Percentiles rank a stretch among this genome's conserved stretches.
Evolutionary conservation across 345 rosid genomes (phyloP).

Genomic region (Excoecaria cochinchinensis): DNA sequence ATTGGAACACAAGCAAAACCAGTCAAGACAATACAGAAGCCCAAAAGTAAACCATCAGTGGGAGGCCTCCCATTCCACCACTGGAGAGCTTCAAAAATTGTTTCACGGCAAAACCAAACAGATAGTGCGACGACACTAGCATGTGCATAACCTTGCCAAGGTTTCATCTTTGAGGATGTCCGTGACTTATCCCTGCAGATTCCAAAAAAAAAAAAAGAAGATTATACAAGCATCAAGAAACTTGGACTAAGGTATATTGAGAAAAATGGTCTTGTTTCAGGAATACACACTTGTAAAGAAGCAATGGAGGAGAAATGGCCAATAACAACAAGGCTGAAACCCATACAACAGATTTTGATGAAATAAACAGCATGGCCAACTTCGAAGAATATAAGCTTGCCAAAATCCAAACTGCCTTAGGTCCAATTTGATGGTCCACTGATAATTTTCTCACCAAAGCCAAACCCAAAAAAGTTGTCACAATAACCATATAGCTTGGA

Average conservation of each 20-base stretch:
- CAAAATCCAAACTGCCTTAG: slow-evolving; percentile 87
- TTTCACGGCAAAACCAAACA: slow-evolving; percentile 95
- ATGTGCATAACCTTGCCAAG: slow-evolving; percentile 96
- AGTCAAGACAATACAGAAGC: slow-evolving; percentile 72
- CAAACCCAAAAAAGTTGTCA: slow-evolving; percentile 81
- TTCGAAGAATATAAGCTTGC: slow-evolving; percentile 90
- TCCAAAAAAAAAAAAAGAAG: slow-evolving; percentile 24
- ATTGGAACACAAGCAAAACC: slow-evolving; percentile 93
- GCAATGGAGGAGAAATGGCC: slow-evolving; percentile 88
- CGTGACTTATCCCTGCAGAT: slow-evolving; percentile 74
- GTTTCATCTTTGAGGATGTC: slow-evolving; percentile 85
- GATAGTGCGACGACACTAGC: slow-evolving; percentile 76
- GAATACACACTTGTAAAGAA: slow-evolving; percentile 76
- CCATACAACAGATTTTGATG: slow-evolving; percentile 87
- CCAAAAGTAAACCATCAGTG: slow-evolving; percentile 91
- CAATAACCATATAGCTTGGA: slow-evolving; percentile 94
- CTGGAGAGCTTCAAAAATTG: slow-evolving; percentile 91
- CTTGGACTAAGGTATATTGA: slow-evolving; percentile 1
- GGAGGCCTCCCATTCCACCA: slow-evolving; percentile 98
- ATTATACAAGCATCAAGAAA: not conserved
- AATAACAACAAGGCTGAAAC: slow-evolving; percentile 75
- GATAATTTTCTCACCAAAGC: slow-evolving; percentile 78
- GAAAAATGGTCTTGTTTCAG: not conserved
- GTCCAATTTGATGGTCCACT: slow-evolving; percentile 70
- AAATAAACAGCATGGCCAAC: slow-evolving; percentile 81